A percentile compares a stretch with the other conserved stretches of the same genome.
These are phyloP conservation scores for Didymella segeticola DNA, from an alignment of 2,329 filamentous ascomycete species.

Conservation along the genomic window DNA sequence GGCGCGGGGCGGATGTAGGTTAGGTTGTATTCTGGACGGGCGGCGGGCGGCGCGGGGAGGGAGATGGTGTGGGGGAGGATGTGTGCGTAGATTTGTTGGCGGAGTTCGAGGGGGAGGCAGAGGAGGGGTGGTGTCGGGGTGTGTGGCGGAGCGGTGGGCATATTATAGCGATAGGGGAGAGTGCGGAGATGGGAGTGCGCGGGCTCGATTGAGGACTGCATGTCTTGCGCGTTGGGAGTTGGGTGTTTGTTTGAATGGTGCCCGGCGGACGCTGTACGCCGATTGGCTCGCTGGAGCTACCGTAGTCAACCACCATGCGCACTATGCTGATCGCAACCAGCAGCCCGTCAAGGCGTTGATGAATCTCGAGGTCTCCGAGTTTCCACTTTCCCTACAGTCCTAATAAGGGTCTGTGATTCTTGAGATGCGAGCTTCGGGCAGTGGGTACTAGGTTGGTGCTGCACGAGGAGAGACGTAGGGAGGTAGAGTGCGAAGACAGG, in stretches of 20 bases:
- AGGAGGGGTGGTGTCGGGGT: conserved; percentile 38
- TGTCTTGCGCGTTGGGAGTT: too few relatives aligned
- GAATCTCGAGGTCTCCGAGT: too few relatives aligned
- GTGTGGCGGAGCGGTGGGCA: background rate
- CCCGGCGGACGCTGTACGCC: conserved; percentile 11
- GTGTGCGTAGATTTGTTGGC: conserved; percentile 51
- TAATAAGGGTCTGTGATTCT: conserved; percentile 59
- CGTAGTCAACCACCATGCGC: conserved; percentile 13
- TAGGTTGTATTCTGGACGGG: conserved; percentile 38
- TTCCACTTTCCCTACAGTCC: too few relatives aligned
- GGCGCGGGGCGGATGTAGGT: conserved; percentile 36
- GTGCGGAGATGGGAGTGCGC: too few relatives aligned
- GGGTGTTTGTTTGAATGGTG: too few relatives aligned
- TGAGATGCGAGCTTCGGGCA: too few relatives aligned
- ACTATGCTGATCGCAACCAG: conserved; percentile 36
- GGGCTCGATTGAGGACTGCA: too few relatives aligned
- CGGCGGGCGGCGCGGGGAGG: conserved; percentile 28
- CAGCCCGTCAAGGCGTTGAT: conserved; percentile 39
- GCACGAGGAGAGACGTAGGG: too few relatives aligned
- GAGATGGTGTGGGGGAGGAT: conserved; percentile 52
- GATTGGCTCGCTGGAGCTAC: conserved; percentile 26
- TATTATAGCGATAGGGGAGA: too few relatives aligned
- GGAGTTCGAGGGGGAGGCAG: conserved; percentile 53
- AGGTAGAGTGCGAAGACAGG: too few relatives aligned
- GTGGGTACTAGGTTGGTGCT: too few relatives aligned